Conservation (phyloP, 140 eudicot species). For the Stevia rebaudiana region DNA sequence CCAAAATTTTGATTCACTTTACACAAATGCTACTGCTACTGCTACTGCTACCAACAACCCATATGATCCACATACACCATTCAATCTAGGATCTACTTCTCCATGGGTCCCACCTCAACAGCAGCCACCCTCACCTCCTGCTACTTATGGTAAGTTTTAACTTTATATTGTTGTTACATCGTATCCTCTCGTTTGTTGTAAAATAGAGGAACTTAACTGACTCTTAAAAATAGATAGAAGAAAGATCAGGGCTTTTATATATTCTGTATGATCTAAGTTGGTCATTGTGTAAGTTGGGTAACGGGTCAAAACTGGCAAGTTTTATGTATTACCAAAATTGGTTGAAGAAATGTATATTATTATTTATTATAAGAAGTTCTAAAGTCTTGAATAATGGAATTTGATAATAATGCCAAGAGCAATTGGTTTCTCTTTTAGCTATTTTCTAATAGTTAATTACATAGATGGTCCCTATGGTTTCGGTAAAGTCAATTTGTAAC, state of each 20-base stretch:
- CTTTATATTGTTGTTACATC: background rate
- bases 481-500: no score
- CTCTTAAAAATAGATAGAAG: background rate
- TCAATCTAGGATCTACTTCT: slow-evolving; percentile 40
- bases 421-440: background rate
- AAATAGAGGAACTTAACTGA: background rate
- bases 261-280: background rate
- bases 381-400: background rate
- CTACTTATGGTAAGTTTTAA: slow-evolving; percentile 49
- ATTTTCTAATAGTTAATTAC: no score
- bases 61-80: slow-evolving; percentile 39
- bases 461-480: no score
- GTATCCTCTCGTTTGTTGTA: background rate
- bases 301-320: background rate
- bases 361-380: background rate
- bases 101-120: slow-evolving; percentile 52
- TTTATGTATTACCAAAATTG: background rate
- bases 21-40: slow-evolving; percentile 43
- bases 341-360: background rate
- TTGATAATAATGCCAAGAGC: no score
- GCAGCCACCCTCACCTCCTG: slow-evolving; percentile 50
- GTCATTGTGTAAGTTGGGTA: background rate
- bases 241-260: background rate
- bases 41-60: slow-evolving; percentile 41
- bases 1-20: slow-evolving; percentile 33